Percentiles rank a stretch among this genome's conserved stretches.
Evolutionary conservation across 495 filamentous ascomycete genomes (phyloP).

Genomic region (Niebla homalea): DNA sequence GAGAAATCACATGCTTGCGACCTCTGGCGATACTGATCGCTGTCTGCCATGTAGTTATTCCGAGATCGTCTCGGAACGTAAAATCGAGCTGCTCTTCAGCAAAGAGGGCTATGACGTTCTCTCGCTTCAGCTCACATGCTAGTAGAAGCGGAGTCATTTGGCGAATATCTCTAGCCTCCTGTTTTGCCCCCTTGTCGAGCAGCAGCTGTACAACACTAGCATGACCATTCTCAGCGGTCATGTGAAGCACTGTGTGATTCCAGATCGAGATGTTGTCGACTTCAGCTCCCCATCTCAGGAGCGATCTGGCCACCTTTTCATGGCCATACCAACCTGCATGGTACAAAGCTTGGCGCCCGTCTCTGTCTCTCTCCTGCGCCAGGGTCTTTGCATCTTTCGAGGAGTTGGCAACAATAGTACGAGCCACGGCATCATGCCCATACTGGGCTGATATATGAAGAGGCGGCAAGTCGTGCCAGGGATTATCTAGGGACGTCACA

Average conservation of each 20-base stretch:
- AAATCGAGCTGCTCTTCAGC: neutral
- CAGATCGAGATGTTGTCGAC: neutral
- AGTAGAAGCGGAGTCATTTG: neutral
- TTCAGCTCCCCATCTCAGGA: neutral
- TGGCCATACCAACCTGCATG: neutral
- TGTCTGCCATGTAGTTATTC: neutral
- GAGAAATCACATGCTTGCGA: neutral
- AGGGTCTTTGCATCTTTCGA: neutral
- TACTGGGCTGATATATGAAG: neutral
- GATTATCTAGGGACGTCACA: neutral
- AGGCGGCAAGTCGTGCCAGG: neutral
- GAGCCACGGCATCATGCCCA: neutral
- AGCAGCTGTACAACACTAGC: neutral
- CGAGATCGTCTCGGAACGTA: neutral
- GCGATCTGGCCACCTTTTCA: neutral
- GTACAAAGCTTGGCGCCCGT: neutral
- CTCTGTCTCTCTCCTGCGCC: neutral
- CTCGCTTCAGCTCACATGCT: neutral
- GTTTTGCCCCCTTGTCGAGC: neutral
- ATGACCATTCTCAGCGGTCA: neutral
- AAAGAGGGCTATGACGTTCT: neutral
- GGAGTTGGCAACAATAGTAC: neutral
- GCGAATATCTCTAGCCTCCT: neutral
- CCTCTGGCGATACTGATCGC: neutral
- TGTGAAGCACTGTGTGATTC: neutral